Percentiles rank a stretch among this genome's conserved stretches.
Evolutionary conservation across 2,329 filamentous ascomycete species (phyloP).

Genomic region (Coniochaeta sp.): DNA sequence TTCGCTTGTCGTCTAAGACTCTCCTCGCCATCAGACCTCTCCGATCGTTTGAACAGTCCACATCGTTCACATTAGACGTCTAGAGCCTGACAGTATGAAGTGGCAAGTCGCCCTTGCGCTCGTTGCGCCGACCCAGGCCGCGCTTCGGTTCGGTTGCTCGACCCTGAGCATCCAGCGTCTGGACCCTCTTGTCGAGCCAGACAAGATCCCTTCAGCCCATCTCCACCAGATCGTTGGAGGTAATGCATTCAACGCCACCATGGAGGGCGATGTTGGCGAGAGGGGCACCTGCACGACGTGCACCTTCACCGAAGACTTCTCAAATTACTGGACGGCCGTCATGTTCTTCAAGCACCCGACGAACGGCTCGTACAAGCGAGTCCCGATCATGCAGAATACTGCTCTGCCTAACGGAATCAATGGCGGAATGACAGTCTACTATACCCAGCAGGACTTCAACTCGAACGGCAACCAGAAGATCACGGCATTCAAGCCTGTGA

Average conservation of each 20-base stretch:
- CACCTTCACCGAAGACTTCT: slow-evolving; percentile 18
- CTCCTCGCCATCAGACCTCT: background rate
- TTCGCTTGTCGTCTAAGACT: background rate
- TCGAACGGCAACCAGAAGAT: slow-evolving; percentile 27
- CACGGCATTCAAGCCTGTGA: slow-evolving; percentile 31
- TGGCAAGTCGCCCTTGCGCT: slow-evolving; percentile 5
- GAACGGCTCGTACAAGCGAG: slow-evolving; percentile 16
- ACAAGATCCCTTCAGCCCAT: slow-evolving; percentile 13
- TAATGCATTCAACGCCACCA: slow-evolving; percentile 17
- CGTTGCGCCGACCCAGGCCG: slow-evolving; percentile 3
- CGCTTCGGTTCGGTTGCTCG: slow-evolving; percentile 7
- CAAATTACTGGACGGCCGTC: slow-evolving; percentile 21
- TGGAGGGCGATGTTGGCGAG: slow-evolving; percentile 15
- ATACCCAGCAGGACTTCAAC: slow-evolving; percentile 22
- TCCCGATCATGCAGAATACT: slow-evolving; percentile 12
- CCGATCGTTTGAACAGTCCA: background rate
- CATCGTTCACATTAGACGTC: background rate
- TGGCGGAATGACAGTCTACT: slow-evolving; percentile 19
- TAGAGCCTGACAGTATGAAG: slow-evolving; percentile 3
- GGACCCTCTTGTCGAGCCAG: slow-evolving; percentile 15
- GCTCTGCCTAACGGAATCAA: slow-evolving; percentile 9
- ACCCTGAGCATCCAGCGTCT: slow-evolving; percentile 6
- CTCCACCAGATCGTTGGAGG: slow-evolving; percentile 19
- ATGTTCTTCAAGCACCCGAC: slow-evolving; percentile 16
- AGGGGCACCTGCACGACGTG: slow-evolving; percentile 16